These are phyloP conservation scores for Candida pseudocylindracea DNA, from an alignment of 1,139 yeast species.

Conservation along the genomic window DNA sequence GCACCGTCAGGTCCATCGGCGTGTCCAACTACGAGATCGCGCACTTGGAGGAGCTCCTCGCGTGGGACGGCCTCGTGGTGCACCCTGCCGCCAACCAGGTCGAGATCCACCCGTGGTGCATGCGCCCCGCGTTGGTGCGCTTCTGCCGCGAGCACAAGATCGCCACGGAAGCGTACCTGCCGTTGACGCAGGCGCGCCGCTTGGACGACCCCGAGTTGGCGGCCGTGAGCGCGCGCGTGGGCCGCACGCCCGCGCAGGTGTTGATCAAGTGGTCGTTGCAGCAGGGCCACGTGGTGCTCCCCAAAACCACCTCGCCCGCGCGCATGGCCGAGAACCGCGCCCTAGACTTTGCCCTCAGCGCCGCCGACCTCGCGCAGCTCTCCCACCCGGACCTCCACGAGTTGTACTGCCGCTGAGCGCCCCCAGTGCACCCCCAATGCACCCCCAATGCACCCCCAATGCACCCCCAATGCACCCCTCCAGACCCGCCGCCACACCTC, in stretches of 20 bases:
- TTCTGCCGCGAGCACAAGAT: constrained; percentile 15
- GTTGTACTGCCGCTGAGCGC: no score
- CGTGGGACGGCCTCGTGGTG: constrained; percentile 16
- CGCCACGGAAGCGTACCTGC: constrained; percentile 42
- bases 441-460: no score
- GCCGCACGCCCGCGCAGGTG: constrained; percentile 9
- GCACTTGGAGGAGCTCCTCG: constrained; percentile 1
- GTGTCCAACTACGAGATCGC: neutral
- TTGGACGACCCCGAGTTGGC: constrained; percentile 25
- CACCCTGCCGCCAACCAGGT: constrained; percentile 44
- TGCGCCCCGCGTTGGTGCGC: constrained; percentile 35
- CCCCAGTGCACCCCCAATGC: no score
- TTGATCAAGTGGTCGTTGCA: constrained; percentile 24
- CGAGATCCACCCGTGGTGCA: constrained; percentile 60
- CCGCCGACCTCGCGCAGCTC: no score
- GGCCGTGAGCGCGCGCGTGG: constrained; percentile 8
- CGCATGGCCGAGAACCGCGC: constrained; percentile 18
- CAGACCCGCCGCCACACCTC: no score
- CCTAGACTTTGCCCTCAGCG: constrained; percentile 2
- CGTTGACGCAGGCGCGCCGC: constrained; percentile 40
- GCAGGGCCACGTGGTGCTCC: constrained; percentile 51
- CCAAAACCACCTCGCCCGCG: constrained; percentile 33
- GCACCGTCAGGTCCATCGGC: constrained; percentile 9
- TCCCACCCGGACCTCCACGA: no score
- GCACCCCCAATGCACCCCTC: no score